These are phyloP conservation scores for Pseudogymnoascus sp. DNA, from an alignment of 2,329 filamentous ascomycete genomes.

Conservation along the genomic window DNA sequence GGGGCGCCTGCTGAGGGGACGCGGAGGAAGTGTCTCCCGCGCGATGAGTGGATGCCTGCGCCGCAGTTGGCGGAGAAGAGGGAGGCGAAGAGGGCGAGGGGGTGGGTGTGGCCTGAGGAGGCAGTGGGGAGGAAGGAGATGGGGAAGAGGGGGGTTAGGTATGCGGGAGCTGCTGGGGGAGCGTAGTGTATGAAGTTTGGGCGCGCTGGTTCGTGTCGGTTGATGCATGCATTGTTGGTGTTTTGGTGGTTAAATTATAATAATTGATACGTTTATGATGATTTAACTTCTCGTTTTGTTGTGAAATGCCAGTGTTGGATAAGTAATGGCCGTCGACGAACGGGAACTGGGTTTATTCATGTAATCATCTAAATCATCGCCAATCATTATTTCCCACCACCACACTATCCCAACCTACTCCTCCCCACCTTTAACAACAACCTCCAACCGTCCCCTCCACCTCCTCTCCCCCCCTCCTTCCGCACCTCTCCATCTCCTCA, in stretches of 20 bases:
- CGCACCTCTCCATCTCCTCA: not conserved
- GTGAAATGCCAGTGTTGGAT: not conserved
- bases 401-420: not conserved
- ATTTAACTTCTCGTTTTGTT: not conserved
- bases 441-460: not conserved
- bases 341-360: not conserved
- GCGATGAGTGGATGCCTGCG: conserved; percentile 69
- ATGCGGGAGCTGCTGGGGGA: conserved; percentile 23
- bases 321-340: no score
- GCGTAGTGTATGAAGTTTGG: not conserved
- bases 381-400: not conserved
- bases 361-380: not conserved
- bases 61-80: conserved; percentile 67
- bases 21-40: conserved; percentile 58
- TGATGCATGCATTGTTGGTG: not conserved
- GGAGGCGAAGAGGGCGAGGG: conserved; percentile 63
- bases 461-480: not conserved
- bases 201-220: not conserved
- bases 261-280: not conserved
- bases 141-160: conserved; percentile 55
- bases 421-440: not conserved
- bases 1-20: conserved; percentile 67
- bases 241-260: not conserved
- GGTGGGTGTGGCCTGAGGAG: conserved; percentile 72
- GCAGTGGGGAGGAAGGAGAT: conserved; percentile 63